Percentiles rank a stretch among this genome's conserved stretches.
phyloP scores from a whole-genome alignment of 2,329 filamentous ascomycete species.

The Colletotrichum tanaceti region DNA sequence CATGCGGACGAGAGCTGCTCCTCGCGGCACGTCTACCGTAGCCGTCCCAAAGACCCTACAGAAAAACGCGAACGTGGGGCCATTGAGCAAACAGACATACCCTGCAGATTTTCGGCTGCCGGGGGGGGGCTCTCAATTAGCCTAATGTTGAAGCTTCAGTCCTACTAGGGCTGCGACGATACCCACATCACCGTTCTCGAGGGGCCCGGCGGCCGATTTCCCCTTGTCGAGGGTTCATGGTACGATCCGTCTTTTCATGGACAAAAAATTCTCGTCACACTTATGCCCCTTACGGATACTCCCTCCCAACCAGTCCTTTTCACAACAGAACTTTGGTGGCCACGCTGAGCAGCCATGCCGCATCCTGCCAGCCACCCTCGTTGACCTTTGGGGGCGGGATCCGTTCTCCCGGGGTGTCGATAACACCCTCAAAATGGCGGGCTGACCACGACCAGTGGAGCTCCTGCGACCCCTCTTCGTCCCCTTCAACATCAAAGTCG shows the following conservation, averaged over 20 bases:
- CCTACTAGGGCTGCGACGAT: slow-evolving; percentile 26
- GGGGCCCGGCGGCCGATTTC: not conserved
- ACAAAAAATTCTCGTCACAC: not conserved
- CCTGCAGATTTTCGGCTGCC: slow-evolving; percentile 30
- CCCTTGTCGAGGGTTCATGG: slow-evolving; percentile 4
- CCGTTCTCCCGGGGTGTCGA: slow-evolving; percentile 56
- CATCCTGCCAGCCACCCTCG: slow-evolving; percentile 73
- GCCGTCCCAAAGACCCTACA: slow-evolving; percentile 15
- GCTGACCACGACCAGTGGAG: slow-evolving; percentile 50
- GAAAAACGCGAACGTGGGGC: slow-evolving; percentile 28
- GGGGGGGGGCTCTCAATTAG: slow-evolving; percentile 29
- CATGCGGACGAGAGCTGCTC: not conserved
- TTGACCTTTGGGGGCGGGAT: slow-evolving; percentile 63
- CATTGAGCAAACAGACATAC: slow-evolving; percentile 25
- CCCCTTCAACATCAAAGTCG: slow-evolving; percentile 46
- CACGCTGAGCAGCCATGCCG: slow-evolving; percentile 74
- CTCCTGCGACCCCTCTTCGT: slow-evolving; percentile 44
- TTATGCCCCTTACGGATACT: not conserved
- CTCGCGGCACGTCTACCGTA: slow-evolving; percentile 24
- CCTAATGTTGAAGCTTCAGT: slow-evolving; percentile 33
- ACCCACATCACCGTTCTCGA: slow-evolving; percentile 34
- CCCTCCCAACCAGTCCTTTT: slow-evolving; percentile 35
- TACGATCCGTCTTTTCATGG: slow-evolving; percentile 3
- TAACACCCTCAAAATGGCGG: slow-evolving; percentile 55
- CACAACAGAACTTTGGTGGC: slow-evolving; percentile 71